Evolutionary conservation across 345 rosid species (phyloP), one percentile per base, ranked within the genome.

Genomic region (Aegle marmelos): DNA sequence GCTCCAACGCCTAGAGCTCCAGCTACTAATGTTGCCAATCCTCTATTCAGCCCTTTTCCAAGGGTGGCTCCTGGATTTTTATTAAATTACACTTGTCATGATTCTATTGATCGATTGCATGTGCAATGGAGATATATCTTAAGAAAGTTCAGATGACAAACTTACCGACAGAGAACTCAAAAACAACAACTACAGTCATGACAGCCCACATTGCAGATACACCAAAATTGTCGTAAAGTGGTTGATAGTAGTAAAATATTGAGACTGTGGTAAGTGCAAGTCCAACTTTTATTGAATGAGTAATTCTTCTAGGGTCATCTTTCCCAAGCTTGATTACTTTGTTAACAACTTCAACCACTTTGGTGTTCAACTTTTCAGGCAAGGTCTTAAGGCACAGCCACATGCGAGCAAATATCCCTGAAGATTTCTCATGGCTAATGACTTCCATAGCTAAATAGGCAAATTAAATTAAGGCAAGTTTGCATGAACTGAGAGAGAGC

Each of bases 141-240:
- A 45, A 45, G 2, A 53, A 53, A 17, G 6, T 22, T 16, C 57
- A 25, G 17, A 6, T 13, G 3, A n/a, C 34, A n/a, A 36, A 73
- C 91, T 74, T 78, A 89, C 98, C 97, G 0, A 91, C 97, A 21
- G 90, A 88, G 79, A 87, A 93, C 78, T 94, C 97, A 41, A 90
- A 92, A 72, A 92, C 92, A 62, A 92, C 90, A 5, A 94, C 92
- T 28, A 93, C 97, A 27, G 98, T 94, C 79, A 94, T 88, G 0
- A 94, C 87, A 59, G 97, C 98, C 98, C 98, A 91, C 85, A 89
- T 88, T 70, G 98, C 95, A 63, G 89, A 78, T 76, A 83, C 89
- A 5, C 94, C 97, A 31, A 93, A 90, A 78, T 64, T 88, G 54
- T 89, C 82, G 66, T 89, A 93, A 6, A 90, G 85, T 57, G 98